phyloP scores from a whole-genome alignment of 2,329 filamentous ascomycete species.

The Immersiporthe knoxdaviesiana region DNA sequence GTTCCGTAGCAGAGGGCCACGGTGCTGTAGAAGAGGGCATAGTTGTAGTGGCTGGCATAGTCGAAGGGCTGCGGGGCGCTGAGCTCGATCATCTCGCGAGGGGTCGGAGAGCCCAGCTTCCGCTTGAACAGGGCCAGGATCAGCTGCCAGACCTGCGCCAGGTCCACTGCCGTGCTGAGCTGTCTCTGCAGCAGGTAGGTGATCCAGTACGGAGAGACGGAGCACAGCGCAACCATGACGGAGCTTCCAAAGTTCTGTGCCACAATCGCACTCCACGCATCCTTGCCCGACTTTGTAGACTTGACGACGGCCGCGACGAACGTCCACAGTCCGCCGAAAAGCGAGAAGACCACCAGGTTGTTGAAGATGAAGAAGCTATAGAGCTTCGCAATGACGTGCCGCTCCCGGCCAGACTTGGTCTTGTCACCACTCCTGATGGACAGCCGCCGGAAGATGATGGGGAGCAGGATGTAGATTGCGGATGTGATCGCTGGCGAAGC shows the following conservation, averaged over 20 bases:
- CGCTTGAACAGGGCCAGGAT: conserved; percentile 83
- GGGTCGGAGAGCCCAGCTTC: conserved; percentile 85
- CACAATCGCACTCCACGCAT: conserved; percentile 71
- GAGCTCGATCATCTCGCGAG: conserved; percentile 86
- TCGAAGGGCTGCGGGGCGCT: conserved; percentile 93
- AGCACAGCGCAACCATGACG: conserved; percentile 75
- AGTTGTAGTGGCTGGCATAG: conserved; percentile 97
- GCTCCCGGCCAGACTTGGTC: conserved; percentile 89
- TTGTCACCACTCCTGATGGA: conserved; percentile 83
- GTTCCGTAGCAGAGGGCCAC: conserved; percentile 83
- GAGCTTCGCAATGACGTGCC: conserved; percentile 86
- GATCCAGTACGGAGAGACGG: conserved; percentile 89
- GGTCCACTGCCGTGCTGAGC: conserved; percentile 87
- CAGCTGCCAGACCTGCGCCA: conserved; percentile 86
- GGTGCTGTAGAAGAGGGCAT: conserved; percentile 92
- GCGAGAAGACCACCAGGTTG: conserved; percentile 90
- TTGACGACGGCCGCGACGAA: conserved; percentile 70
- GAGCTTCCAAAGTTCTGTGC: conserved; percentile 64
- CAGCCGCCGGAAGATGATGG: conserved; percentile 87
- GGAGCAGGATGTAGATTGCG: conserved; percentile 82
- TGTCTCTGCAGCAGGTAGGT: conserved; percentile 93
- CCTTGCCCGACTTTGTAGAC: conserved; percentile 56
- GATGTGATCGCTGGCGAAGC: conserved; percentile 86
- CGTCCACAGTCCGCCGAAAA: conserved; percentile 82
- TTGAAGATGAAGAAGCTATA: conserved; percentile 98